These are phyloP conservation scores for Graphilbum sp. DNA, from an alignment of 2,329 filamentous ascomycete species.

Conservation along the genomic window DNA sequence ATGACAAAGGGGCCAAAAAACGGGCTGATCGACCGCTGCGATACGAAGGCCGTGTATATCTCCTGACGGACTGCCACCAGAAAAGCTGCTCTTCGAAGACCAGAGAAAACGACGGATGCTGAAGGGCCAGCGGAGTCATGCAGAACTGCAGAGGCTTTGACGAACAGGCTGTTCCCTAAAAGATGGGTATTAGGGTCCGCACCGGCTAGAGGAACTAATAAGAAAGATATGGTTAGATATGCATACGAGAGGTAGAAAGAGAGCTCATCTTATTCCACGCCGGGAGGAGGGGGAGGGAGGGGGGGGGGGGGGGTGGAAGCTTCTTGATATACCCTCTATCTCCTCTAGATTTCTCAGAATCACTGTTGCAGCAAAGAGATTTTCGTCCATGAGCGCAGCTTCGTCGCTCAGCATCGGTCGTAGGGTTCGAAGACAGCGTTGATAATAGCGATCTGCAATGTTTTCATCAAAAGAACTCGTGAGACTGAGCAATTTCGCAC, in stretches of 20 bases:
- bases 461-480: neutral
- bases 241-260: no score
- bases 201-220: neutral
- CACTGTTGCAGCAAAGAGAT: slow-evolving; percentile 3
- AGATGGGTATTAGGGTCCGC: neutral
- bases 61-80: slow-evolving; percentile 2
- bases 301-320: no score
- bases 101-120: neutral
- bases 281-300: no score
- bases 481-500: neutral
- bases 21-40: slow-evolving; percentile 1
- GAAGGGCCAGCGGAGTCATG: neutral
- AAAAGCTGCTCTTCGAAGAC: slow-evolving; percentile 1
- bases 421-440: neutral
- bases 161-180: slow-evolving; percentile 1
- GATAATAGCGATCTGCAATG: slow-evolving; percentile 1
- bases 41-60: slow-evolving; percentile 1
- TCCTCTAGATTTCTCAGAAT: slow-evolving; percentile 2
- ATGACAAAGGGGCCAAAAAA: neutral
- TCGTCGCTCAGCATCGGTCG: slow-evolving; percentile 2
- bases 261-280: no score
- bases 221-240: no score
- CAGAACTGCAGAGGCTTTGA: neutral
- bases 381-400: slow-evolving; percentile 1
- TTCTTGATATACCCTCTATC: neutral